Evolutionary conservation across 768 basidiomycete genomes (phyloP).

Genomic region (Russula compacta): DNA sequence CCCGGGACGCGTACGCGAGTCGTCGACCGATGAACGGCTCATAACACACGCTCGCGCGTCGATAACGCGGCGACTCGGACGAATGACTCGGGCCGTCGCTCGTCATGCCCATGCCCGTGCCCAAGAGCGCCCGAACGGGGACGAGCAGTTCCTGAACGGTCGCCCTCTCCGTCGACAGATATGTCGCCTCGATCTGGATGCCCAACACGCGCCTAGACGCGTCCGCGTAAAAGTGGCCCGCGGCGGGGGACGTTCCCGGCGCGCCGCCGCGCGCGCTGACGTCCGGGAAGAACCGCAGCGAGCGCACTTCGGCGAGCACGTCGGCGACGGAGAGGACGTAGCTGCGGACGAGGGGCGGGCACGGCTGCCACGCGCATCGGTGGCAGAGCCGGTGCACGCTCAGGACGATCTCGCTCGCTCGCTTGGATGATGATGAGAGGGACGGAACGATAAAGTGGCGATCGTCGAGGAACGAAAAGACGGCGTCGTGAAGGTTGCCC

Average conservation of each 20-base stretch:
- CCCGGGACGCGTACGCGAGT: neutral
- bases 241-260: neutral
- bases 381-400: neutral
- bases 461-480: neutral
- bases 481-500: neutral
- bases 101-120: too few species aligned
- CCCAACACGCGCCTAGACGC: neutral
- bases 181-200: slow-evolving; percentile 1
- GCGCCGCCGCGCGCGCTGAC: neutral
- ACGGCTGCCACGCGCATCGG: neutral
- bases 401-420: neutral
- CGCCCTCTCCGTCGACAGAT: neutral
- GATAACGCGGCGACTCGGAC: neutral
- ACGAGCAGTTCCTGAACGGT: neutral
- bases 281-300: slow-evolving; percentile 3
- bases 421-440: too few species aligned
- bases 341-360: neutral
- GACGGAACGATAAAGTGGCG: neutral
- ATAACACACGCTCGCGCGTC: neutral
- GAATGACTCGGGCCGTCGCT: too few species aligned
- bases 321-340: neutral
- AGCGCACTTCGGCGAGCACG: neutral
- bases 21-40: neutral
- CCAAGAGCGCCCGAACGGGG: neutral
- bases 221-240: slow-evolving; percentile 2